Conservation (phyloP, 2,329 filamentous ascomycete species). For the Claviceps sp. region DNA sequence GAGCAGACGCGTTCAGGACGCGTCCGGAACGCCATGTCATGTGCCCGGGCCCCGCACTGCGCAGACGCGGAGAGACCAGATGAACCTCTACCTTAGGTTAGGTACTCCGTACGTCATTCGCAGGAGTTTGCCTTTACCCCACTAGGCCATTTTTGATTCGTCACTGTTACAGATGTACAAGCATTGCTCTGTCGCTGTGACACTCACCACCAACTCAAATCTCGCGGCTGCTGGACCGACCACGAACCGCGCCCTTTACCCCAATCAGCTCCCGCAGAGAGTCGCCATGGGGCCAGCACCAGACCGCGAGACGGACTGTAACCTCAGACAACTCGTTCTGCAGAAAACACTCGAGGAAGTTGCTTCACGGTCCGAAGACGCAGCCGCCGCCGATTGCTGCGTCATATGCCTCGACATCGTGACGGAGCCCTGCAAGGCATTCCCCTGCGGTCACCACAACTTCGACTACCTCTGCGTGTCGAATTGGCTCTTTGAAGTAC, state of each 20-base stretch:
- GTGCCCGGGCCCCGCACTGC: no score
- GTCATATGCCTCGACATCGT: constrained; percentile 78
- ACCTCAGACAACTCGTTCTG: constrained; percentile 29
- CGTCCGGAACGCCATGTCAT: not conserved
- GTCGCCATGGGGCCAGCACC: not conserved
- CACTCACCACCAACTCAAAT: no score
- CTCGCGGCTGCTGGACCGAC: not conserved
- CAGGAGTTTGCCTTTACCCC: no score
- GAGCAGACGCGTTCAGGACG: not conserved
- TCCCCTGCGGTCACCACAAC: constrained; percentile 64
- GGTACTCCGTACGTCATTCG: no score
- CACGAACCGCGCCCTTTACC: not conserved
- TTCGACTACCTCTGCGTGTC: constrained; percentile 80
- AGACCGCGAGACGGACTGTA: constrained; percentile 10
- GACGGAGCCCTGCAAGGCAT: constrained; percentile 55
- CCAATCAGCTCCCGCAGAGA: not conserved
- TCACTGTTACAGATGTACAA: no score
- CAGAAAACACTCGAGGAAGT: constrained; percentile 32
- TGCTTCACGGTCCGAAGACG: constrained; percentile 13
- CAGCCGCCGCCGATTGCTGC: constrained; percentile 36
- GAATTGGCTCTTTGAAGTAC: constrained; percentile 64
- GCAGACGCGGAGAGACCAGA: no score
- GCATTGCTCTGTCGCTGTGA: no score
- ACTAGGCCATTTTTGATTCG: no score
- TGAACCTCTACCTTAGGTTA: no score